Evolutionary conservation across 352 stramenopile species (phyloP), one percentile per base, ranked within the genome.

Genomic region (Phytophthora sp.): DNA sequence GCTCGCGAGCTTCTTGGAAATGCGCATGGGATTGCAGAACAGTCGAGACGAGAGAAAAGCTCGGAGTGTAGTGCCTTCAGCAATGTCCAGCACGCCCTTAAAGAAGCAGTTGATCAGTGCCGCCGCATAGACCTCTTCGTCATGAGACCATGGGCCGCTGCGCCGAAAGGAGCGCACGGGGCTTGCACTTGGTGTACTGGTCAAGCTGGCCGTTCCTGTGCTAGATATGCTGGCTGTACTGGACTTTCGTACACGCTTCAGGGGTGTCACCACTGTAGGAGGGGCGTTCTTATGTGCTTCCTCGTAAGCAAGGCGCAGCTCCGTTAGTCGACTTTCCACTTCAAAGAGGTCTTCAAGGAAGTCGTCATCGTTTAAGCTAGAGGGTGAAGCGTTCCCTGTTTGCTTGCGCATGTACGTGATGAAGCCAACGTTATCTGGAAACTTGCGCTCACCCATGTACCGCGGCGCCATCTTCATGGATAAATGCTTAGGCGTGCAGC

Each of bases 1-100:
- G 56, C 76, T 90, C 2, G 84, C 82, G 12, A 93, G 82, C 61
- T 92, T 92, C 66, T 92, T 92, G 11, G 82, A 91, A 27, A 91
- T 80, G 16, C 84, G 77, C 82, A 90, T 92, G 15, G 84, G 84
- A 44, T 90, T 92, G 63, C 84, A 92, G 44, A 78, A 77, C 52
- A 92, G 71, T 4, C 82, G 76, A 5, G 77, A 72, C 18, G 84
- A 80, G 20, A 92, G 61, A 58, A 88, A 88, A 35, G 78, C 77
- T 44, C 84, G 76, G 41, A 92, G 73, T 21, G 81, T 92, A 39
- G 82, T 90, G 53, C 84, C 82, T 54, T 90, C 77, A 0, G 74
- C 50, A 46, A 90, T 71, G 49, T 86, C 71, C 26, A 92, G 69
- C 31, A 80, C 58, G 20, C 84, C 84, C 20, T 87, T 86, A 63